Percentiles rank a stretch among this genome's conserved stretches.
Evolutionary conservation across 202 grass and related monocot genomes (phyloP).

Genomic region (Setaria viridis): DNA sequence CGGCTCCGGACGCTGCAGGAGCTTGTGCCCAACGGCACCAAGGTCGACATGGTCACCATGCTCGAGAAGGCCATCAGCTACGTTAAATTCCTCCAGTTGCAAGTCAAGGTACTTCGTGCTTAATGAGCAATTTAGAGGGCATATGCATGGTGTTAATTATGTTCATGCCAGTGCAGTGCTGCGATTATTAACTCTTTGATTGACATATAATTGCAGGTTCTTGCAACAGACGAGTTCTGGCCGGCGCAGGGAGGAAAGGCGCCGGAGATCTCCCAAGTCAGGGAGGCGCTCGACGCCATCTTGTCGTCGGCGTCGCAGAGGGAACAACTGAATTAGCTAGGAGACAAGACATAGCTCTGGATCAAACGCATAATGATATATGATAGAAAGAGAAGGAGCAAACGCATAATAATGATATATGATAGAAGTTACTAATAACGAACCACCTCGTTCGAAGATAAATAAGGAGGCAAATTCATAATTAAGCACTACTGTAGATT

Average conservation of each 20-base stretch:
- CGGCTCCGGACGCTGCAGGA: conserved; percentile 81
- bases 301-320: conserved; percentile 64
- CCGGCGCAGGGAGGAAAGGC: conserved; percentile 70
- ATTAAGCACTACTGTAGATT: not conserved
- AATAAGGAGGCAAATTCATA: conserved; percentile 44
- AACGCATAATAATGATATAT: not conserved
- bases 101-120: conserved; percentile 70
- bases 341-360: not conserved
- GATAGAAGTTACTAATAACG: conserved; percentile 37
- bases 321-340: conserved; percentile 24
- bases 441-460: conserved; percentile 58
- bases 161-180: not conserved
- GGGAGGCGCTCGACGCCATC: conserved; percentile 85
- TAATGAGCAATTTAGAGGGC: not conserved
- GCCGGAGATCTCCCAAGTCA: conserved; percentile 80
- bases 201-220: conserved; percentile 56
- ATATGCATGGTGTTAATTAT: not conserved
- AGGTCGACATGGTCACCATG: conserved; percentile 96
- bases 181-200: not conserved
- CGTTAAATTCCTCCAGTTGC: conserved; percentile 94
- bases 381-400: not conserved
- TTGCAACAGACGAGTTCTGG: conserved; percentile 92
- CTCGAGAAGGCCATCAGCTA: conserved; percentile 90
- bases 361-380: not conserved
- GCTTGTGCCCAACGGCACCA: conserved; percentile 86